Conservation (phyloP, 1,139 yeast genomes). For the Suhomyces yuchorum region DNA sequence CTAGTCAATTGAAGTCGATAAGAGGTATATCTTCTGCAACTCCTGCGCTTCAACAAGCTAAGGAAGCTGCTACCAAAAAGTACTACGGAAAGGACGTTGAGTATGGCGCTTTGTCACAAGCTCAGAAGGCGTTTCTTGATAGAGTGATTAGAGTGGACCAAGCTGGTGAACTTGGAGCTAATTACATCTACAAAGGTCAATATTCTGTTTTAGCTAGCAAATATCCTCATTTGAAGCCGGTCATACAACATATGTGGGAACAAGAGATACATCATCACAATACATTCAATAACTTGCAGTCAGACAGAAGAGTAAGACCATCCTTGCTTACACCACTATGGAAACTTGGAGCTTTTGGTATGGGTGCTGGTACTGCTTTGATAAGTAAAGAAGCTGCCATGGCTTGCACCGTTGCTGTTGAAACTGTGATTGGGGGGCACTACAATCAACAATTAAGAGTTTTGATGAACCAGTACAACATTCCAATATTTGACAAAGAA, state of each 20-base stretch:
- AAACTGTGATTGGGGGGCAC: constrained; percentile 96
- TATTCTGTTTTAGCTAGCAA: constrained; percentile 71
- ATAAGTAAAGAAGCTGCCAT: constrained; percentile 95
- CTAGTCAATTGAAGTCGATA: background rate
- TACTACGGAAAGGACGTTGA: constrained; percentile 27
- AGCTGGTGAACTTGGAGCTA: constrained; percentile 98
- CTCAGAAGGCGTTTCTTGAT: constrained; percentile 72
- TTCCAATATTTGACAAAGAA: constrained; percentile 47
- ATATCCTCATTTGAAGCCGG: constrained; percentile 68
- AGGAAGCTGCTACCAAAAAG: constrained; percentile 21
- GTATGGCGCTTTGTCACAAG: constrained; percentile 51
- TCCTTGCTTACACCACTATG: constrained; percentile 88
- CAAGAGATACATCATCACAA: constrained; percentile 90
- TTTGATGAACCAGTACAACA: constrained; percentile 59
- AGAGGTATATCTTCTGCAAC: constrained; percentile 2
- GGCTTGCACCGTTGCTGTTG: constrained; percentile 99
- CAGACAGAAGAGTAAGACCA: constrained; percentile 82
- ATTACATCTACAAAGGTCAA: constrained; percentile 91
- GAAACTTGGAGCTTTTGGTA: constrained; percentile 85
- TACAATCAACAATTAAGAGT: constrained; percentile 88
- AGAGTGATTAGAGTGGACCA: constrained; percentile 89
- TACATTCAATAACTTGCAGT: constrained; percentile 78
- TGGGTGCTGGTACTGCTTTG: constrained; percentile 87
- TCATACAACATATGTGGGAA: constrained; percentile 96
- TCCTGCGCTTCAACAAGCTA: constrained; percentile 9